Base-by-base conservation (phyloP, 352 stramenopile genomes). In the Phytopythium aichiense region DNA sequence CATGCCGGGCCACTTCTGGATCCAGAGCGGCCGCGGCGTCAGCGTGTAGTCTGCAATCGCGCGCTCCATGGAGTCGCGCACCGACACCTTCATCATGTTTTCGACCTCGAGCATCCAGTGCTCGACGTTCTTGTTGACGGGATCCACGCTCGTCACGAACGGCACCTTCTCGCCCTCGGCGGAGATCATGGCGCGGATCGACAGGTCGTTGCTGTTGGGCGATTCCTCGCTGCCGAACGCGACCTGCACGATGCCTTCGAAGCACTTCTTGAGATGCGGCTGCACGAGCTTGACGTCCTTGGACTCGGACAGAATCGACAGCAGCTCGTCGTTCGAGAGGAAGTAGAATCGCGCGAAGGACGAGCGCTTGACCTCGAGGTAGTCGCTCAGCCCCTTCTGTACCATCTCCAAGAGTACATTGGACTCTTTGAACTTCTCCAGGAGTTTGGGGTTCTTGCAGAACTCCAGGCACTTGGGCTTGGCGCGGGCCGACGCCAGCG, bases 231-330 rank as follows among this genome's bases (percentile, higher is more conserved):
- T 49, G 51, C 95, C 79, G 64, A 98, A 98, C 37, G 97, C 77
- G 4, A 98, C 93, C 5, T 78, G 79, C 30, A 98, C 92, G 53
- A 98, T 87, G 16, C 92, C 95, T 76, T 98, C 95, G 59, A 98
- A 98, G 67, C 95, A 98, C 67, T 98, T 98, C 50, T 97, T 97
- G 25, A 98, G 58, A 58, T 98, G 94, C 13, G 91, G 90, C 65
- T 98, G 94, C 23, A 98, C 94, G n/a, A 96, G 63, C 43, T 94
- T 89, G 2, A 97, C 93, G 64, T 98, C 95, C 60, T 98, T 98
- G 37, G 89, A 97, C 68, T 98, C 92, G 7, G 89, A 98, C 5
- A 98, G 71, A 66, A 98, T 98, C 22, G 96, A 97, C 2, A 98
- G 76, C 23, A 98, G 68, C 61, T 98, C 94, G 63, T 98, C 93